Base-by-base conservation (phyloP, 2,329 filamentous ascomycete genomes). In the Ophiocordyceps unilateralis region DNA sequence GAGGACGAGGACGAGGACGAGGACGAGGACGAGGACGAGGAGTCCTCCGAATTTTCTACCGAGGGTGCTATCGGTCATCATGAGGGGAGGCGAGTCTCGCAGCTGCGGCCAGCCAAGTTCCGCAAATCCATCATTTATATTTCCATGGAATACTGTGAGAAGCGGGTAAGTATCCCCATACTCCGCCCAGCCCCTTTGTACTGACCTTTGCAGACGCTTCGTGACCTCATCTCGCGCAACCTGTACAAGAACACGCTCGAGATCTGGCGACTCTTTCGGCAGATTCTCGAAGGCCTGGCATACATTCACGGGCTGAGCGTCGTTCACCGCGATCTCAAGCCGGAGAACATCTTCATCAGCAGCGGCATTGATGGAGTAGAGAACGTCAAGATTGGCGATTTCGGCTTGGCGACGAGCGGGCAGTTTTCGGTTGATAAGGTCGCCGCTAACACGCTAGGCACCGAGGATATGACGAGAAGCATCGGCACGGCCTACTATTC, bases 91-190 rank as follows among this genome's bases (percentile, higher is more conserved):
- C 52, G 55, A 10, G 49, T 47, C 17, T 51, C 51, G 12, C 44
- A 57, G 19, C 49, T 54, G 37, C 53, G 57, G 12, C 50, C 63
- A 44, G 48, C 58, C 46, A 46, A 66, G 39, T 62, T 62, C 37
- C 67, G 72, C 44, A 67, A 74, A 42, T 88, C 82, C 0, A 80
- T 88, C 7, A 70, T 98, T 37, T 98, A 95, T 58, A 96, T 98
- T 44, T 91, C 93, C 47, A 98, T 98, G 91, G 91, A 98, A 57
- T 93, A 95, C 51, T 98, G 91, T 55, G 89, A 96, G 58, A 91
- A 89, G 56, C 76, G 83, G 50, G 78, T 81, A 64, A 59, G 72
- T 62, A 5, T 12, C 42, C 20, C 14, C 14, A 26, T 24, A 4
- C 14, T n/a, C 4, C 5, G 23, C 20, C 4, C n/a, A 14, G 2